A percentile compares a stretch with the other conserved stretches of the same genome.
Conservation (phyloP, 257 asterid genomes). For the Oldenlandia corymbosa region DNA sequence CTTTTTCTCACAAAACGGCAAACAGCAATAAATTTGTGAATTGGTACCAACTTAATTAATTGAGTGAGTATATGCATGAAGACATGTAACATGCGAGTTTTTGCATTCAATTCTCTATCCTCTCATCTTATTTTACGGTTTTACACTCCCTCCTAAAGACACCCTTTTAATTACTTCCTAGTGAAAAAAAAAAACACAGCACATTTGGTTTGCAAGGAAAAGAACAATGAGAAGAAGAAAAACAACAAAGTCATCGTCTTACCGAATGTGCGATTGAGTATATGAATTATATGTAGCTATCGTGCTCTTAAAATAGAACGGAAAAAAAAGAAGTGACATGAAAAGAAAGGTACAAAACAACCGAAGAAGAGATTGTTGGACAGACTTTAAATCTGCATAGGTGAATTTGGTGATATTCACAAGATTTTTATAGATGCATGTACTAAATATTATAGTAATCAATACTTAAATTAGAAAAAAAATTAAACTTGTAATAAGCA, state of each 20-base stretch:
- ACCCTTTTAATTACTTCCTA: too few species aligned
- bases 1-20: constrained; percentile 46
- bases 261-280: too few species aligned
- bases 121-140: too few species aligned
- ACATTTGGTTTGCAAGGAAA: too few species aligned
- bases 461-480: not conserved
- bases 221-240: too few species aligned
- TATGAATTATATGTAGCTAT: too few species aligned
- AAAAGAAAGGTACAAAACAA: not conserved
- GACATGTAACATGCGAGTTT: constrained; percentile 71
- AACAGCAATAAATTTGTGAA: constrained; percentile 37
- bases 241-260: too few species aligned
- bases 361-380: not conserved
- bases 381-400: not conserved
- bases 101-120: constrained; percentile 41
- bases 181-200: too few species aligned
- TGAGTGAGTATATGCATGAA: constrained; percentile 28
- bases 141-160: constrained; percentile 11
- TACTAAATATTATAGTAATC: not conserved
- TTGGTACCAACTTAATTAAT: constrained; percentile 15
- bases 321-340: constrained; percentile 7
- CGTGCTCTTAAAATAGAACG: too few species aligned
- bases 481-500: not conserved
- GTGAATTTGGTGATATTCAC: not conserved
- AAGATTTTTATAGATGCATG: constrained; percentile 4